These are phyloP conservation scores for Candida dajiaensis DNA, from an alignment of 805 yeast genomes.

Conservation along the genomic window DNA sequence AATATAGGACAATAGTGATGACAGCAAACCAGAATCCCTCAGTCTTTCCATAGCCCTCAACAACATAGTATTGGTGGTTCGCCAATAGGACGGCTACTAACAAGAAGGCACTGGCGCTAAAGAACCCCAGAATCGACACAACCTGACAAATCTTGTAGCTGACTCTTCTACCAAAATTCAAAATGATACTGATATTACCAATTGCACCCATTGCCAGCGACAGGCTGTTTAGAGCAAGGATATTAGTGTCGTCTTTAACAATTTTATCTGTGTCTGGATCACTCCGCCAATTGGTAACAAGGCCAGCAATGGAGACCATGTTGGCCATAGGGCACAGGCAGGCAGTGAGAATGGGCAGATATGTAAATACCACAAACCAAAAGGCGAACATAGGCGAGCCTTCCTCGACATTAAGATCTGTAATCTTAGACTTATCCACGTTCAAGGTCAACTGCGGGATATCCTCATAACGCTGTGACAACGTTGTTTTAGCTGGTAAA, in stretches of 20 bases:
- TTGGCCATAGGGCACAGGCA: slow-evolving; percentile 78
- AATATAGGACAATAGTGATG: slow-evolving; percentile 57
- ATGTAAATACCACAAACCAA: slow-evolving; percentile 66
- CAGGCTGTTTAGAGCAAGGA: slow-evolving; percentile 52
- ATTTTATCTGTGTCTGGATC: slow-evolving; percentile 21
- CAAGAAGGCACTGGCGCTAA: slow-evolving; percentile 49
- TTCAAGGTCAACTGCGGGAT: slow-evolving; percentile 15
- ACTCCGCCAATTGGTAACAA: slow-evolving; percentile 66
- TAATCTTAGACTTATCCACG: slow-evolving; percentile 13
- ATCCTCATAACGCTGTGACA: slow-evolving; percentile 2
- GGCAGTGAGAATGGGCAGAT: slow-evolving; percentile 71
- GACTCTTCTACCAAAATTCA: slow-evolving; percentile 60
- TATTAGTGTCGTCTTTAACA: slow-evolving; percentile 33
- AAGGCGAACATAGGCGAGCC: slow-evolving; percentile 17
- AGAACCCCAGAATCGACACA: slow-evolving; percentile 60
- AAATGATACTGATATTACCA: slow-evolving; percentile 62
- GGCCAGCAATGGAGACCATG: slow-evolving; percentile 64
- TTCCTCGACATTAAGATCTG: slow-evolving; percentile 10
- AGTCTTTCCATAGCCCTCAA: slow-evolving; percentile 27
- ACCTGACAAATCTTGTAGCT: slow-evolving; percentile 57
- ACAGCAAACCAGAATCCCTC: slow-evolving; percentile 81
- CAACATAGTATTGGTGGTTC: slow-evolving; percentile 25
- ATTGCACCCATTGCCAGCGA: slow-evolving; percentile 58
- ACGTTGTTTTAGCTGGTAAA: background rate
- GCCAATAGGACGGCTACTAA: slow-evolving; percentile 41